Base-by-base conservation (phyloP, 2,329 filamentous ascomycete species). In the Ophiostoma himal-ulmi region DNA sequence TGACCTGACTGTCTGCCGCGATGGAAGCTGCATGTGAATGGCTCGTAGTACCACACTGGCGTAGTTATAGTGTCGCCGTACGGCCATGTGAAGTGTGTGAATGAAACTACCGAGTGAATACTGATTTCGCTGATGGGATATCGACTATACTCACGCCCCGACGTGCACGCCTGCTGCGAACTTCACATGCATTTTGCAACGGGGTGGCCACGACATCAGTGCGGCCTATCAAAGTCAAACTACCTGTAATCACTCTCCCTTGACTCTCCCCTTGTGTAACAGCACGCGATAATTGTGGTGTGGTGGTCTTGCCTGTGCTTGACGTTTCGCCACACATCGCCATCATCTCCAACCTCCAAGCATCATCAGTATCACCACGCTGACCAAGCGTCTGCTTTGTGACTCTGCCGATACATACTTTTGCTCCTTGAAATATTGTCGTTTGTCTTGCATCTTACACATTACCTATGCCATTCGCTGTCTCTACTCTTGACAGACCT, bases 1-100 rank as follows among this genome's bases (percentile, higher is more conserved):
- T 57, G 52, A 57, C 22, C 52, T 64, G 60, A 64, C 30, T 57
- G 52, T 34, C 57, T 57, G 10, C 52, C 52, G 22, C 52, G 22
- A 26, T 48, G 44, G 52, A 57, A 57, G 52, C 57, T 36, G 48
- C 26, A 36, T 26, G 26, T 62, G 57, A 62, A 62, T 6, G 3
- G 14, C 5, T 14, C 36, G 30, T 30, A 57, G 7, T 1, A 20
- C 10, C 17, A 48, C 20, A 34, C 52, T 8, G 14, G 8, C 14
- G 30, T 62, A 62, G 13, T 36, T 26, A 20, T 36, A 36, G 57
- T 62, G 57, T 20, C n/a, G n/a, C 48, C 14, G 10, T 34, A 62
- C 13, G 30, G 22, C 30, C 57, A 30, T 17, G 54, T 60, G 54
- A 22, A 57, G 3, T 10, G n/a, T 22, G 52, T 57, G 52, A 57